Evolutionary conservation across 2,329 filamentous ascomycete species (phyloP).

Genomic region (Davidsoniella neocaledoniae): DNA sequence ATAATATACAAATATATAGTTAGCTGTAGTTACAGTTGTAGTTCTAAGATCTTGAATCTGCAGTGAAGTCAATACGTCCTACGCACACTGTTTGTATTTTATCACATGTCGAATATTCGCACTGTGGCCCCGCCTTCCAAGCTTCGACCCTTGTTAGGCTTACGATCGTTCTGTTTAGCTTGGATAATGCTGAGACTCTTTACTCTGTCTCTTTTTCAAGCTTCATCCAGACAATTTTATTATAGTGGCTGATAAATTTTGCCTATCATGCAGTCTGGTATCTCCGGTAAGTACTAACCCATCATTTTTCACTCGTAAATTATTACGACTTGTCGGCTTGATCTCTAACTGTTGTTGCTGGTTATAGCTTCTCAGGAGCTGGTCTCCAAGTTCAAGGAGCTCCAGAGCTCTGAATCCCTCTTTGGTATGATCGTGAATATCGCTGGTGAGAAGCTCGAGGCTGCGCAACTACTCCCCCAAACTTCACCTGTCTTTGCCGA

Average conservation of each 20-base stretch:
- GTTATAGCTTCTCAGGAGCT: constrained; percentile 58
- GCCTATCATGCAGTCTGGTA: constrained; percentile 56
- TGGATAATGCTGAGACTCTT: neutral
- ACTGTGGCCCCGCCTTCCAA: constrained; percentile 9
- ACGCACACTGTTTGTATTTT: neutral
- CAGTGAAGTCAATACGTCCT: neutral
- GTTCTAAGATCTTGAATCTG: too few relatives aligned
- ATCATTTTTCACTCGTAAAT: neutral
- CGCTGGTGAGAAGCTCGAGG: constrained; percentile 48
- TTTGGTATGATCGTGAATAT: constrained; percentile 62
- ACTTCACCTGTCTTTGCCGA: constrained; percentile 39
- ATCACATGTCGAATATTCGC: neutral
- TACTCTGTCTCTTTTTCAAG: neutral
- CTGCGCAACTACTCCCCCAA: constrained; percentile 36
- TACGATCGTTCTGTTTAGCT: neutral
- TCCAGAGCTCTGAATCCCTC: constrained; percentile 43
- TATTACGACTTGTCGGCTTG: neutral
- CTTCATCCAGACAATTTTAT: neutral
- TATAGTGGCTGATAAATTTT: neutral
- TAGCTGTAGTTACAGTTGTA: too few relatives aligned
- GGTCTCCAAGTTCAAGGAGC: constrained; percentile 50
- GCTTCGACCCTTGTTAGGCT: neutral
- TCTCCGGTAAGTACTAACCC: constrained; percentile 38
- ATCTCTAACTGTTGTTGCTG: neutral
- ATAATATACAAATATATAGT: too few relatives aligned